Base-by-base conservation (phyloP, 2,329 filamentous ascomycete genomes). In the Mariannaea elegans region DNA sequence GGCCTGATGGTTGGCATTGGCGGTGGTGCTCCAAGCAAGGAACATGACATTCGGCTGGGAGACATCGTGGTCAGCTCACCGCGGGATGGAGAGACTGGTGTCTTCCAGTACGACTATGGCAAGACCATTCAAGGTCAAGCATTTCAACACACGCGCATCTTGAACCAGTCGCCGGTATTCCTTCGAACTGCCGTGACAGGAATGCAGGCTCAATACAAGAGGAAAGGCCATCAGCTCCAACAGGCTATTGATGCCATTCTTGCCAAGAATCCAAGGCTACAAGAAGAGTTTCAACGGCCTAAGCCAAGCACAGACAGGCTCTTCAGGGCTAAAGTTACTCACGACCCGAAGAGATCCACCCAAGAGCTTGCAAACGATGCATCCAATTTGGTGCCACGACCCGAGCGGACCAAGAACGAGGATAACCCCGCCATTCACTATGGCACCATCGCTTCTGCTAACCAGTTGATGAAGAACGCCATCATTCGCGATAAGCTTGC, bases 141-240 rank as follows among this genome's bases (percentile, higher is more conserved):
- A 0, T 71, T 67, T 16, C 12, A 48, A 12, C 2, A 34, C 1
- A 66, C 56, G 0, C 32, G 53, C 0, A 36, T 34, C 3, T n/a
- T 66, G 2, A 56, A 69, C n/a, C 55, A 63, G 41, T 59, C 66
- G 5, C 32, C 32, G 5, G 6, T 5, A 8, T 5, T 9, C 4
- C 32, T 36, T 5, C 14, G 5, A 36, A 14, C 32, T 5, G 27
- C 7, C 7, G 27, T 31, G 27, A 31, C 7, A 7, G 27, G 27
- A 7, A 7, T 31, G 7, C 7, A 31, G 27, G 27, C 12, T 12
- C 7, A 31, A 7, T 31, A 31, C 27, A 7, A 31, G 27, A 31
- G 7, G 27, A 31, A 12, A 7, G 27, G 27, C 7, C 27, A 31
- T 31, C 27, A 31, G 27, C 27, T 31, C 7, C 7, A 31, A 7